Conservation (phyloP, 1,284 basidiomycete species). For the Ustilago nuda region DNA sequence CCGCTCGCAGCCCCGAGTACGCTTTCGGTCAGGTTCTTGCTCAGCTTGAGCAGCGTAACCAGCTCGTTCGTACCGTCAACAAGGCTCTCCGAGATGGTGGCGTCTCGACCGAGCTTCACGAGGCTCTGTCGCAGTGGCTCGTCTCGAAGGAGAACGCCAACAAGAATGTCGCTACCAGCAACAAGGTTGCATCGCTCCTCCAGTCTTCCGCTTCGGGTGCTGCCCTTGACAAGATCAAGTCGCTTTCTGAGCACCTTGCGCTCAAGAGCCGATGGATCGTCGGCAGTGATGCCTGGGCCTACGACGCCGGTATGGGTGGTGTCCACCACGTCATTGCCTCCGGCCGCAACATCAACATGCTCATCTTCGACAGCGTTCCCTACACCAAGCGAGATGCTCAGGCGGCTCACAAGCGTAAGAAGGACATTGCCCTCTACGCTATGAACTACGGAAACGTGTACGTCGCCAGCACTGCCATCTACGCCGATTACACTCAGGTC, state of each 20-base stretch:
- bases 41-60: conserved; percentile 72
- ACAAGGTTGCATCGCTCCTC: conserved; percentile 68
- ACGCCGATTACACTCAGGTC: conserved; percentile 94
- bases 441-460: conserved; percentile 99
- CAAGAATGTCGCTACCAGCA: conserved; percentile 48
- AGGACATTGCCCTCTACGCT: conserved; percentile 76
- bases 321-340: conserved; percentile 94
- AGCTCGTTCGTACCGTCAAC: conserved; percentile 60
- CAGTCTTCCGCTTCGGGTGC: conserved; percentile 74
- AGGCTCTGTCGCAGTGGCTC: conserved; percentile 59
- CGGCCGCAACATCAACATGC: conserved; percentile 90
- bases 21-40: conserved; percentile 90
- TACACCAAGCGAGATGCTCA: conserved; percentile 77
- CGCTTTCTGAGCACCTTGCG: conserved; percentile 54
- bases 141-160: conserved; percentile 47
- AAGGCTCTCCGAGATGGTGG: conserved; percentile 42
- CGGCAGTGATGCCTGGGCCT: conserved; percentile 96
- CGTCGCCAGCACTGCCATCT: conserved; percentile 93
- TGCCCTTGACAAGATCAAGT: conserved; percentile 54
- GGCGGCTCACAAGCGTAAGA: conserved; percentile 67
- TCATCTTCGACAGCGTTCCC: conserved; percentile 92
- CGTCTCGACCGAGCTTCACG: conserved; percentile 59
- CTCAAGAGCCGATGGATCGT: conserved; percentile 83
- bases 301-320: conserved; percentile 95
- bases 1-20: conserved; percentile 88